These are phyloP conservation scores for Daldinia vernicosa DNA, from an alignment of 495 filamentous ascomycete genomes.

Conservation along the genomic window DNA sequence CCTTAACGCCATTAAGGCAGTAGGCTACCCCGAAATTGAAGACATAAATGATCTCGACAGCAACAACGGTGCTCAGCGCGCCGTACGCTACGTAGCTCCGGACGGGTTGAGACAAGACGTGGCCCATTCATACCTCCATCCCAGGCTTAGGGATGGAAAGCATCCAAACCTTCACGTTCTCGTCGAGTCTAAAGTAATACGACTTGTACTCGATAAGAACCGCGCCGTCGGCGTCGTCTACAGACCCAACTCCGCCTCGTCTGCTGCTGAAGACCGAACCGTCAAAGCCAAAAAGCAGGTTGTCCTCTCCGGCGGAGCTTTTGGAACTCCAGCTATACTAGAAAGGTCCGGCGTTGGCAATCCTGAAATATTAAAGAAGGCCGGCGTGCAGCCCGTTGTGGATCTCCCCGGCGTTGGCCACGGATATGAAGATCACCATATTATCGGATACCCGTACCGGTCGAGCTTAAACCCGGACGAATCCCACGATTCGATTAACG, in stretches of 20 bases:
- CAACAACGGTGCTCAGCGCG: constrained; percentile 34
- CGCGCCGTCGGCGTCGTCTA: constrained; percentile 58
- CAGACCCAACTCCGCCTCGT: constrained; percentile 42
- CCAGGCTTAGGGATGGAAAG: constrained; percentile 51
- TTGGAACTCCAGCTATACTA: constrained; percentile 59
- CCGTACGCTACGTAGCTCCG: constrained; percentile 35
- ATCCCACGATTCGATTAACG: constrained; percentile 45
- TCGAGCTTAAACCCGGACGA: constrained; percentile 41
- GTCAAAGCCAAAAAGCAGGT: constrained; percentile 61
- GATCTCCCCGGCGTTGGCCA: constrained; percentile 52
- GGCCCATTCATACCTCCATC: constrained; percentile 51
- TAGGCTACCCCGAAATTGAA: constrained; percentile 33
- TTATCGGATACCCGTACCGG: constrained; percentile 47
- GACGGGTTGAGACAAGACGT: constrained; percentile 45
- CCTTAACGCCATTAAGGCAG: constrained; percentile 48
- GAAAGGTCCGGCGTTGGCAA: constrained; percentile 65
- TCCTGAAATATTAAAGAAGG: constrained; percentile 42
- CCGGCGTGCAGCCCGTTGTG: constrained; percentile 31
- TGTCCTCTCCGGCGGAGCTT: constrained; percentile 61
- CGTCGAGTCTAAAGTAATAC: constrained; percentile 56
- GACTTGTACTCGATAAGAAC: constrained; percentile 57
- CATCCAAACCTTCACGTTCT: constrained; percentile 63
- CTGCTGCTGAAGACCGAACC: not conserved
- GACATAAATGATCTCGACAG: constrained; percentile 39
- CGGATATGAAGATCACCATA: constrained; percentile 55